phyloP scores from a whole-genome alignment of 345 rosid species.

The Hibiscus trionum region DNA sequence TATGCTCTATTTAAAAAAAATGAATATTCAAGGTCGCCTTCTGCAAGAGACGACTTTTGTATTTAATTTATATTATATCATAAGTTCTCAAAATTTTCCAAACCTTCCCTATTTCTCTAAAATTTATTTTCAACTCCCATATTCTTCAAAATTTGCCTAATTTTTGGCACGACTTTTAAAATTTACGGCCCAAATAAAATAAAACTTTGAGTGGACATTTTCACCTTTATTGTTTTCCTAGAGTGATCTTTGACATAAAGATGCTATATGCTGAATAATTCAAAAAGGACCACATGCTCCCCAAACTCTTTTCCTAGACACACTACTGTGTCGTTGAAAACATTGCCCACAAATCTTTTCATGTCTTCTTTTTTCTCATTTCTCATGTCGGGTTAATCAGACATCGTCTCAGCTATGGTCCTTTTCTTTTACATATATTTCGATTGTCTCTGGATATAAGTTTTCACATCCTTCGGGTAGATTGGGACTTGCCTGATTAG shows the following conservation, averaged over 20 bases:
- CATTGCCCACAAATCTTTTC: conserved; percentile 3
- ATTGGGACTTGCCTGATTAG: not conserved
- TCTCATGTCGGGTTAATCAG: not conserved
- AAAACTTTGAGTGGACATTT: not conserved
- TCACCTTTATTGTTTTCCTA: not conserved
- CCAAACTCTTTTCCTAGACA: not conserved
- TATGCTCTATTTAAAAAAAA: no score
- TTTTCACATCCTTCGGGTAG: not conserved
- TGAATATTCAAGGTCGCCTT: no score
- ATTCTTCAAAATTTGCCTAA: no score
- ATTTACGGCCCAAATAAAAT: not conserved
- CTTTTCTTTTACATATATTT: not conserved
- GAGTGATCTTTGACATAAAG: conserved; percentile 9
- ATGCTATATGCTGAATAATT: conserved; percentile 1
- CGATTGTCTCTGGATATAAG: not conserved
- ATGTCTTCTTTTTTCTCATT: not conserved
- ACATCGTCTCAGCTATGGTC: not conserved
- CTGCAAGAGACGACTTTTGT: no score
- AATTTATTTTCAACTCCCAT: no score
- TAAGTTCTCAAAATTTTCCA: no score
- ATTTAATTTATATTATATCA: no score
- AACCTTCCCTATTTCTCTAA: no score
- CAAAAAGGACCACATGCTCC: not conserved
- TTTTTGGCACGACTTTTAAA: not conserved
- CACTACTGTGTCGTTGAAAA: not conserved